A percentile compares a stretch with the other conserved stretches of the same genome.
Conservation (phyloP, 352 stramenopile genomes). For the Globisporangium cystogenes region DNA sequence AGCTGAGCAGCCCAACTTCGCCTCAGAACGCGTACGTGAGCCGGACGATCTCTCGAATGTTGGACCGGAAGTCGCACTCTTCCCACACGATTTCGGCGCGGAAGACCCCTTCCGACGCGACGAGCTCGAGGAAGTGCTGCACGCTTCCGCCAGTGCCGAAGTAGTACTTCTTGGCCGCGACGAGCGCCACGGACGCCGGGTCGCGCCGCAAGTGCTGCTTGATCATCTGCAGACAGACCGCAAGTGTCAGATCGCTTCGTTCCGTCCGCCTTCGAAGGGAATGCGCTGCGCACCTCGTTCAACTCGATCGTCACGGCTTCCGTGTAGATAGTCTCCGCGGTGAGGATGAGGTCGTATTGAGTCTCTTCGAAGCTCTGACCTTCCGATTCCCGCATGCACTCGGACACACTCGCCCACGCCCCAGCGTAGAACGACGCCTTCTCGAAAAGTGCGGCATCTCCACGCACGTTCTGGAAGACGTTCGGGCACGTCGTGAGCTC, state of each 20-base stretch:
- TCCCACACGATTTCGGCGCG: slow-evolving; percentile 57
- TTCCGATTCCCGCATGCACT: slow-evolving; percentile 42
- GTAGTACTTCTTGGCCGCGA: slow-evolving; percentile 86
- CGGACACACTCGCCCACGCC: slow-evolving; percentile 59
- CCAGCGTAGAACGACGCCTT: slow-evolving; percentile 70
- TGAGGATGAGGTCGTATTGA: slow-evolving; percentile 75
- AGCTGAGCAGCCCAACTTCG: not conserved
- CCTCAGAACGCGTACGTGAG: slow-evolving; percentile 23
- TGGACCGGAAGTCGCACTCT: slow-evolving; percentile 63
- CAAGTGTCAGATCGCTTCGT: no score
- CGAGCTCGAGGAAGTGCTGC: slow-evolving; percentile 74
- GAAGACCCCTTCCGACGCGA: slow-evolving; percentile 43
- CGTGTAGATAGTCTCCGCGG: slow-evolving; percentile 84
- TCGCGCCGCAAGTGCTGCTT: slow-evolving; percentile 54
- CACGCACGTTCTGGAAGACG: slow-evolving; percentile 39
- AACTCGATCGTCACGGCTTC: slow-evolving; percentile 63
- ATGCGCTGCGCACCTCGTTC: slow-evolving; percentile 39
- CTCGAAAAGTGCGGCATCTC: slow-evolving; percentile 16
- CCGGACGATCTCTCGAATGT: slow-evolving; percentile 79
- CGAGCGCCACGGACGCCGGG: slow-evolving; percentile 41
- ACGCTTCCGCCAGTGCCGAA: slow-evolving; percentile 84
- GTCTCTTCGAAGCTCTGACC: slow-evolving; percentile 21
- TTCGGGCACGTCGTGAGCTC: slow-evolving; percentile 83
- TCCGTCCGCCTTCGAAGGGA: no score
- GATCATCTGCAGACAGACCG: slow-evolving; percentile 47